Base-by-base conservation (phyloP, 2,329 filamentous ascomycete species). In the Pseudogymnoascus sp. region DNA sequence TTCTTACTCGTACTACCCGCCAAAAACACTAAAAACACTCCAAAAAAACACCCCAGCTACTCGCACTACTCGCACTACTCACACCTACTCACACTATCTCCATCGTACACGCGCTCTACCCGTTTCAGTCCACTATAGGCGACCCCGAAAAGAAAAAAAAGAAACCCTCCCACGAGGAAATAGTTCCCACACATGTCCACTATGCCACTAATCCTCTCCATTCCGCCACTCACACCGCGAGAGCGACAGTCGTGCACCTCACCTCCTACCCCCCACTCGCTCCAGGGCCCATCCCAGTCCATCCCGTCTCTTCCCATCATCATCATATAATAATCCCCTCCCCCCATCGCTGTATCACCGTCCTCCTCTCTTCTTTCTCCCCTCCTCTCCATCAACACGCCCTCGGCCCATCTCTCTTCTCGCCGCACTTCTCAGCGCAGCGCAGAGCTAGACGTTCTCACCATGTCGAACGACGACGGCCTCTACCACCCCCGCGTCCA, bases 401-500 rank as follows among this genome's bases (percentile, higher is more conserved):
- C 3, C 44, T 14, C 23, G 5, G 23, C 23, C 12, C 23, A 14
- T 53, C 44, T 53, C 44, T 46, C 42, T 31, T 31, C 44, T 31
- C 23, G 44, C 44, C 44, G 44, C 23, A 6, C 5, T 44, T 53
- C 44, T 53, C 44, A 53, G 23, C 44, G 44, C 44, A 53, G 44
- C 23, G 44, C 44, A 53, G 44, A 53, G 23, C 23, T 28, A 53
- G 44, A 46, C 21, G 21, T 21, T 21, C 21, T 21, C 14, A 44
- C 16, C 40, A 53, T 53, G 44, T 53, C 44, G 16, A 53, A 53
- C 44, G 8, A 60, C 36, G 65, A 69, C 59, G 53, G 62, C 14
- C 59, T 72, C 12, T 66, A 68, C 31, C 64, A 69, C 62, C 68
- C 70, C 42, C 36, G 46, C 2, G 67, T 71, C 44, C 72, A 72